These are phyloP conservation scores for Yamadazyma jaroonii DNA, from an alignment of 1,139 yeast species.

Conservation along the genomic window DNA sequence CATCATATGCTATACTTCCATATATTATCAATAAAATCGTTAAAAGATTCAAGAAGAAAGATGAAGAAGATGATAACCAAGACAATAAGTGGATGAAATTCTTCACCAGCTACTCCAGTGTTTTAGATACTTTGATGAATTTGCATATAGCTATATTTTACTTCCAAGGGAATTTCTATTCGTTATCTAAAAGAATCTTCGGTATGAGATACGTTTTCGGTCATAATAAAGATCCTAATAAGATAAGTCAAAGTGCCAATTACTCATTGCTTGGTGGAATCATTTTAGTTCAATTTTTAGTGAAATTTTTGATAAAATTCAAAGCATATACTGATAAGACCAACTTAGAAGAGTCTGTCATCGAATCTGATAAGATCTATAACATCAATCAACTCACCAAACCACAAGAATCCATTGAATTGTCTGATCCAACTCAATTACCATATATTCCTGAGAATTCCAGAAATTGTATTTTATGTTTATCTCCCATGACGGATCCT, in stretches of 20 bases:
- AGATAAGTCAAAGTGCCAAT: constrained; percentile 48
- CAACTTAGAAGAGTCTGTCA: constrained; percentile 10
- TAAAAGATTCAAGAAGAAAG: constrained; percentile 21
- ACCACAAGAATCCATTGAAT: constrained; percentile 31
- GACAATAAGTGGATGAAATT: constrained; percentile 16
- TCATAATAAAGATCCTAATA: constrained; percentile 50
- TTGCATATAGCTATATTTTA: constrained; percentile 80
- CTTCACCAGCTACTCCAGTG: constrained; percentile 37
- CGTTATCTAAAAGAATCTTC: constrained; percentile 69
- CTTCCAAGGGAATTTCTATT: constrained; percentile 76
- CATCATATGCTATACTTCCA: constrained; percentile 58
- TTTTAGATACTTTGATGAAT: constrained; percentile 54
- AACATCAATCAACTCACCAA: constrained; percentile 20
- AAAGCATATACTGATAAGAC: constrained; percentile 27
- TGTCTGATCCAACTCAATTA: constrained; percentile 54
- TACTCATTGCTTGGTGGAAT: constrained; percentile 78
- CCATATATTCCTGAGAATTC: constrained; percentile 72
- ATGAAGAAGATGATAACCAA: constrained; percentile 8
- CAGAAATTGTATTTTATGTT: constrained; percentile 79
- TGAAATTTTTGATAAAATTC: constrained; percentile 39
- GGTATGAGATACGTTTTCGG: constrained; percentile 80
- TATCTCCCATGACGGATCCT: constrained; percentile 78
- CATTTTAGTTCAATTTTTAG: constrained; percentile 57
- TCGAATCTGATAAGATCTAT: constrained; percentile 7
- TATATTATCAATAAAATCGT: constrained; percentile 40